phyloP scores from a whole-genome alignment of 371 early-diverging fungal genomes.

The Apophysomyces sp. region DNA sequence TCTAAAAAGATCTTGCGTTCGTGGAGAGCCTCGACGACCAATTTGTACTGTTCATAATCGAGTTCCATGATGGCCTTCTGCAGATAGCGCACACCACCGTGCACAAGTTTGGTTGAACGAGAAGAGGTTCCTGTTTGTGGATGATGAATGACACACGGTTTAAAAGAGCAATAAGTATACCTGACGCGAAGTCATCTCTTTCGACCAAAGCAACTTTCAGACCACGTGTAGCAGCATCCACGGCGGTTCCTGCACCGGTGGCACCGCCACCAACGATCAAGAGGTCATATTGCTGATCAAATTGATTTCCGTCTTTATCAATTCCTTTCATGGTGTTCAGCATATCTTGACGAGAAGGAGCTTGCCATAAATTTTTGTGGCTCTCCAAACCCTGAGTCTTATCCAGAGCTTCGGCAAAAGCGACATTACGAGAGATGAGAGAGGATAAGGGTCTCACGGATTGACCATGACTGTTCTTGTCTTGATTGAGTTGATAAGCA shows the following conservation, averaged over 20 bases:
- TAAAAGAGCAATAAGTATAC: constrained; percentile 28
- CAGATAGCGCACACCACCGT: constrained; percentile 99
- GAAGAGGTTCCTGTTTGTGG: constrained; percentile 82
- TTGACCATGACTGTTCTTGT: constrained; percentile 15
- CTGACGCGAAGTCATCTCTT: constrained; percentile 95
- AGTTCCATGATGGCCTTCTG: constrained; percentile 97
- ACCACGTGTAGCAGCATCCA: constrained; percentile 98
- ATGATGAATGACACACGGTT: background rate
- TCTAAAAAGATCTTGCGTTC: constrained; percentile 95
- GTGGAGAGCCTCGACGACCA: constrained; percentile 96
- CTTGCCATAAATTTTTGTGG: constrained; percentile 67
- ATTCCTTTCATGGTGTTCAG: constrained; percentile 59
- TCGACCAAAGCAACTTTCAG: constrained; percentile 97
- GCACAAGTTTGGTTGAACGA: constrained; percentile 97
- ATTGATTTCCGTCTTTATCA: constrained; percentile 36
- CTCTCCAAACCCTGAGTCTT: constrained; percentile 18
- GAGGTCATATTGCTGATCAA: constrained; percentile 75
- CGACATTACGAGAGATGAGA: constrained; percentile 31
- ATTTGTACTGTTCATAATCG: constrained; percentile 95
- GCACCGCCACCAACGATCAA: constrained; percentile 99
- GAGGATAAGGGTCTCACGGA: constrained; percentile 3
- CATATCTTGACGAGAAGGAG: constrained; percentile 75
- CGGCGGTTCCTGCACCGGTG: constrained; percentile 95
- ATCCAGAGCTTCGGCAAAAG: constrained; percentile 35
- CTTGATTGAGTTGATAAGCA: constrained; percentile 13